Evolutionary conservation across 805 yeast genomes (phyloP), one percentile per base, ranked within the genome.

Genomic region (Blastobotrys terrestris): DNA sequence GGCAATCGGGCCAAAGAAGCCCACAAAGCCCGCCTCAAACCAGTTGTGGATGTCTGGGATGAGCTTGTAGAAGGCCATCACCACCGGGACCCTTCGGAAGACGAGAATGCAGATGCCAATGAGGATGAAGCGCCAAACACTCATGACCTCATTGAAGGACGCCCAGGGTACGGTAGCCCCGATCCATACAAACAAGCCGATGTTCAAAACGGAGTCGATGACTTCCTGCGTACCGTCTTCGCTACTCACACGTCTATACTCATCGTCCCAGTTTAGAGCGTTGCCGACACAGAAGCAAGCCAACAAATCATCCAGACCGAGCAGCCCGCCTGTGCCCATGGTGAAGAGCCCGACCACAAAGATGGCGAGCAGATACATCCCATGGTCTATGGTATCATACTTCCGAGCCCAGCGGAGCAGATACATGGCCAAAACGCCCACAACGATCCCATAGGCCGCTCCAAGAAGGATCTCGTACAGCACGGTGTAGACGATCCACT

Each of bases 1-100:
- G 20, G 90, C 90, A 63, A 84, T 82, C 14, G 90, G 90, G 40
- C 90, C 90, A 62, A 84, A 84, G 68, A 81, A 87, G 45, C 90
- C 90, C 55, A 83, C 79, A 62, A 84, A 81, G 3, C 84, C 60
- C 0, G 87, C 87, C 62, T 84, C 89, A 63, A 81, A 75, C 82
- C 85, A 78, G 39, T 78, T 73, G 53, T 76, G 76, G 40, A 84
- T 74, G 59, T 81, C 85, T 1, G 87, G 86, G 21, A 80, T 77
- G 15, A 81, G 60, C 0, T 79, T 79, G 63, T 81, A 81, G 26
- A 80, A 69, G 1, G 53, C 74, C 39, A 83, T 59, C 13, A 66
- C 41, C 3, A 60, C 63, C 0, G 74, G 74, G 2, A 70, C 57
- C 7, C 74, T 60, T 3, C 73, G 60, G 42, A 71, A 70, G 2